Conservation (phyloP, 805 yeast species). For the Candida nonsorbophila region DNA sequence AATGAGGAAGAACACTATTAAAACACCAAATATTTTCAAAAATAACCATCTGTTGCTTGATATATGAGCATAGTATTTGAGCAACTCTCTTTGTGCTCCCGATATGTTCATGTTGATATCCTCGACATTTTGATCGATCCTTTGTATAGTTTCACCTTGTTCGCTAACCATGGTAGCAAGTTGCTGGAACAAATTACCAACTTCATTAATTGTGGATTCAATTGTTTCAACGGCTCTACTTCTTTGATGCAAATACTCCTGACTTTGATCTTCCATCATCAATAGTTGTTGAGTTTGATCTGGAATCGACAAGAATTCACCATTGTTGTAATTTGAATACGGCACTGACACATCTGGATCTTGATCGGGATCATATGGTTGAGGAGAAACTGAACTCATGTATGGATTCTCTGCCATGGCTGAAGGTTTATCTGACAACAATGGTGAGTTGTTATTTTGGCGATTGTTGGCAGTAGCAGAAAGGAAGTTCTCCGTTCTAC, state of each 20-base stretch:
- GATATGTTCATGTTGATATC: constrained; percentile 83
- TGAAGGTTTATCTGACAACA: constrained; percentile 8
- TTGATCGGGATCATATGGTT: constrained; percentile 19
- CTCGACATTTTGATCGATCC: constrained; percentile 93
- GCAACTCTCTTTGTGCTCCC: constrained; percentile 91
- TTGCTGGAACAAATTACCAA: constrained; percentile 90
- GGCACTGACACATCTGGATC: constrained; percentile 23
- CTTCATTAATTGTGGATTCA: constrained; percentile 95
- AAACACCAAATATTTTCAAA: constrained; percentile 80
- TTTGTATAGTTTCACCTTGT: constrained; percentile 92
- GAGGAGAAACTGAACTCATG: constrained; percentile 1
- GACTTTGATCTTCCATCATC: constrained; percentile 74
- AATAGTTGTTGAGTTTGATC: constrained; percentile 76
- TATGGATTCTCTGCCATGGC: constrained; percentile 34
- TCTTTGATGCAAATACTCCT: constrained; percentile 73
- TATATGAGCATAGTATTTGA: constrained; percentile 83
- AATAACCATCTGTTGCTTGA: constrained; percentile 91
- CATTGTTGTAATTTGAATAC: constrained; percentile 18
- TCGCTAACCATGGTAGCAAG: constrained; percentile 96
- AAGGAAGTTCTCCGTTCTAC: constrained; percentile 79
- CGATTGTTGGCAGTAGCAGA: constrained; percentile 39
- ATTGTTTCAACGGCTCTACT: constrained; percentile 91
- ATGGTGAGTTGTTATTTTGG: constrained; percentile 22
- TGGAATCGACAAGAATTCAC: constrained; percentile 65
- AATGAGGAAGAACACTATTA: constrained; percentile 67